A percentile compares a stretch with the other conserved stretches of the same genome.
Evolutionary conservation across 495 filamentous ascomycete species (phyloP).

Genomic region (Lasiosphaeris hirsuta): DNA sequence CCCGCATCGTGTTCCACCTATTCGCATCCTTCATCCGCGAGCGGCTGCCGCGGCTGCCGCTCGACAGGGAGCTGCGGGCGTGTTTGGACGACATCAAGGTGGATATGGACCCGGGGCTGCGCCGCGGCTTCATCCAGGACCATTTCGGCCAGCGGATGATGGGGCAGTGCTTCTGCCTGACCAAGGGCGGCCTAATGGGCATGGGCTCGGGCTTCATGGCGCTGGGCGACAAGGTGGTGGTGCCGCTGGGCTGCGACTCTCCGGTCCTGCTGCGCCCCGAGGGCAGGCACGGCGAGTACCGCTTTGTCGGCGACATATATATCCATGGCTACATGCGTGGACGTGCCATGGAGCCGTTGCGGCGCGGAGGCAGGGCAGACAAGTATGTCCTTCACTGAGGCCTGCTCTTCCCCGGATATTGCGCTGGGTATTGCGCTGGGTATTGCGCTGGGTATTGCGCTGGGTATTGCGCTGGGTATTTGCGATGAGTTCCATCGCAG

Average conservation of each 20-base stretch:
- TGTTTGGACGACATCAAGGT: background rate
- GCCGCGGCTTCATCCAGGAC: background rate
- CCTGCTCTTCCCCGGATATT: too few relatives aligned
- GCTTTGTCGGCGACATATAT: background rate
- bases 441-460: too few relatives aligned
- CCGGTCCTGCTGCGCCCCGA: background rate
- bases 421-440: too few relatives aligned
- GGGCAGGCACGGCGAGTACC: background rate
- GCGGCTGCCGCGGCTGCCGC: background rate
- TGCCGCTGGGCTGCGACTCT: background rate
- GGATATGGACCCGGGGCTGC: background rate
- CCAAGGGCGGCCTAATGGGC: background rate
- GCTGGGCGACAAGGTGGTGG: background rate
- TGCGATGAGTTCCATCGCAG: too few relatives aligned
- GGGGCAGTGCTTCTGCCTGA: conserved; percentile 1
- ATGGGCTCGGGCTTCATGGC: background rate
- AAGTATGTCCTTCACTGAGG: conserved; percentile 3
- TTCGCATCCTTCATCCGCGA: background rate
- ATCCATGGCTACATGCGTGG: background rate
- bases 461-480: too few relatives aligned
- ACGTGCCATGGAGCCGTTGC: background rate
- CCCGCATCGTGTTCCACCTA: background rate
- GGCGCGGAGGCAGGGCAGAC: background rate
- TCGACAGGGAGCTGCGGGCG: background rate
- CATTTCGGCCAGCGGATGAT: background rate